These are phyloP conservation scores for Penicillium sumatraense DNA, from an alignment of 2,329 filamentous ascomycete genomes.

Conservation along the genomic window DNA sequence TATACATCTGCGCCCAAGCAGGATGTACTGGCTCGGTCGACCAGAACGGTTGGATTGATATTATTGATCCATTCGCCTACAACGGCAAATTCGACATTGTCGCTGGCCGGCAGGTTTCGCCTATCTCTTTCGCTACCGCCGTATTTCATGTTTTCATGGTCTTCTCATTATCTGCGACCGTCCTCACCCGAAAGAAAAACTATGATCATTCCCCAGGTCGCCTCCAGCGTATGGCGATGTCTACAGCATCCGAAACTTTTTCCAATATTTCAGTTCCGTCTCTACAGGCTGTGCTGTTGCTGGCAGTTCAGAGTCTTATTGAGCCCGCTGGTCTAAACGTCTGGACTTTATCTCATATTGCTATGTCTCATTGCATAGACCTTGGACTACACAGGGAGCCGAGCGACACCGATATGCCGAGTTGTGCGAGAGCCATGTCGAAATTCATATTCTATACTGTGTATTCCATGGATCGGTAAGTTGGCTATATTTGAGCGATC, in stretches of 20 bases:
- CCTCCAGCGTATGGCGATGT: conserved; percentile 40
- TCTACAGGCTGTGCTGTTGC: conserved; percentile 38
- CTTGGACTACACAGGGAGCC: conserved; percentile 44
- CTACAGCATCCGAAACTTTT: conserved; percentile 38
- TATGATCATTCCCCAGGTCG: conserved; percentile 40
- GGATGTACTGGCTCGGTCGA: conserved; percentile 20
- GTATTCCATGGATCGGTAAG: conserved; percentile 42
- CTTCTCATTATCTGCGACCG: conserved; percentile 41
- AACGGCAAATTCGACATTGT: conserved; percentile 28
- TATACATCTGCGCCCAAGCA: conserved; percentile 27
- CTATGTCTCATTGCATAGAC: conserved; percentile 45
- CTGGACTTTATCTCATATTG: conserved; percentile 43
- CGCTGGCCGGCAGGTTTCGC: conserved; percentile 7
- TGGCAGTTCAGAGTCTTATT: conserved; percentile 39
- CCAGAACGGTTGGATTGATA: conserved; percentile 30
- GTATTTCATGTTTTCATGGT: conserved; percentile 42
- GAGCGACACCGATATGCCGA: conserved; percentile 9
- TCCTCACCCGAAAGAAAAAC: conserved; percentile 37
- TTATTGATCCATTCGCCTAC: conserved; percentile 27
- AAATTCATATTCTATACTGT: conserved; percentile 42
- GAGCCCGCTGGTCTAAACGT: conserved; percentile 41
- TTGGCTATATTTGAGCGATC: not conserved
- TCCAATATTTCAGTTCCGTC: conserved; percentile 38
- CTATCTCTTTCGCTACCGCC: conserved; percentile 22
- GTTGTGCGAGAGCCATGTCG: conserved; percentile 17